phyloP scores from a whole-genome alignment of 1,284 basidiomycete genomes.

The Ceratobasidium sp. region DNA sequence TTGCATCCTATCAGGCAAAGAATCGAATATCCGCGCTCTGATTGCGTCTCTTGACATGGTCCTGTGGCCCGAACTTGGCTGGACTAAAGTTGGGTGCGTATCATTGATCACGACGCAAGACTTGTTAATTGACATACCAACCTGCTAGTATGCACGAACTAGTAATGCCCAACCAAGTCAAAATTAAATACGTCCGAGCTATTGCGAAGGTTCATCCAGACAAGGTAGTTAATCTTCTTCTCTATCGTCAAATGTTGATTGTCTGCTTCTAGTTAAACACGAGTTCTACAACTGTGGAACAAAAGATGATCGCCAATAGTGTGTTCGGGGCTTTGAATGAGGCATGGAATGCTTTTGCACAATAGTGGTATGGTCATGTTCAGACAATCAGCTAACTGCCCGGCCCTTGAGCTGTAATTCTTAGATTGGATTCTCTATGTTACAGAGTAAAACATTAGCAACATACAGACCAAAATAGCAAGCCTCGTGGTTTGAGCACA shows the following conservation, averaged over 20 bases:
- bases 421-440: no score
- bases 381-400: no score
- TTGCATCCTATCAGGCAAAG: slow-evolving; percentile 70
- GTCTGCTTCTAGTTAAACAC: slow-evolving; percentile 71
- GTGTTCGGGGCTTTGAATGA: slow-evolving; percentile 90
- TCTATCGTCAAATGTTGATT: not conserved
- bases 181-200: slow-evolving; percentile 90
- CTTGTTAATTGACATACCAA: no score
- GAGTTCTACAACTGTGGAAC: slow-evolving; percentile 86
- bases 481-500: no score
- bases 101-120: no score
- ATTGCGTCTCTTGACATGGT: slow-evolving; percentile 87
- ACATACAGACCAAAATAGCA: no score
- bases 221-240: slow-evolving; percentile 70
- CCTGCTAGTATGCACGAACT: slow-evolving; percentile 87
- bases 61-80: slow-evolving; percentile 84
- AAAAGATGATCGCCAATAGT: slow-evolving; percentile 93
- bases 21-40: slow-evolving; percentile 90
- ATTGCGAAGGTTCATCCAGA: slow-evolving; percentile 96
- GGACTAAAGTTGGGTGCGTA: slow-evolving; percentile 81
- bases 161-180: slow-evolving; percentile 87
- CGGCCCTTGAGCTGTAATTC: no score
- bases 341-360: slow-evolving; percentile 38
- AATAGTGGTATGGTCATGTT: no score
- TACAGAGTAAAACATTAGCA: no score